Percentiles rank a stretch among this genome's conserved stretches.
Conservation (phyloP, 148 eudicot species). For the Talinum fruticosum region DNA sequence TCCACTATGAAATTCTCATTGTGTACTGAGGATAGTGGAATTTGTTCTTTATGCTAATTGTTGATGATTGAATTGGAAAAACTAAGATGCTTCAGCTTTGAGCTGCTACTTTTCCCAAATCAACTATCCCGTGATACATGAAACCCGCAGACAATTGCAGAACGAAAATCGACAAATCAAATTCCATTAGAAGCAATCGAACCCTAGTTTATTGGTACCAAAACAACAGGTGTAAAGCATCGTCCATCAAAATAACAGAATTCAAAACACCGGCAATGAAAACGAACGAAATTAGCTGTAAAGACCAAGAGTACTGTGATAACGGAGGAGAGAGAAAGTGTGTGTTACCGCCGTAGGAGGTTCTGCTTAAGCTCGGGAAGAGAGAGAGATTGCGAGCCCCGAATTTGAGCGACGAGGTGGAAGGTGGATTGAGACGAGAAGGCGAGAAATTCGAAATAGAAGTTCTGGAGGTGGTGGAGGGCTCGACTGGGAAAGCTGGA, state of each 20-base stretch:
- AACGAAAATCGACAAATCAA: neutral
- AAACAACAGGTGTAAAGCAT: neutral
- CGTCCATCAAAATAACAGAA: neutral
- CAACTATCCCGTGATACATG: neutral
- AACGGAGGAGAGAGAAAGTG: neutral
- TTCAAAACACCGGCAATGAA: neutral
- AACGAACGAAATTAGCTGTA: neutral
- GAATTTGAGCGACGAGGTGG: conserved; percentile 12
- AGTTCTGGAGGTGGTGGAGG: conserved; percentile 1
- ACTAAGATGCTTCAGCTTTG: too few relatives aligned
- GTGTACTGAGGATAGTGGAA: neutral
- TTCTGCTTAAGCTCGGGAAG: neutral
- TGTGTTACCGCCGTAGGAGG: conserved; percentile 13
- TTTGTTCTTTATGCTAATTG: neutral
- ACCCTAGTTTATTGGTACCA: neutral
- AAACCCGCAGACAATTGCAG: neutral
- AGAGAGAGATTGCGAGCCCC: conserved; percentile 2
- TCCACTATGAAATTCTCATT: neutral
- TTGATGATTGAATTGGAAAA: too few relatives aligned
- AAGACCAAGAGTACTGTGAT: neutral
- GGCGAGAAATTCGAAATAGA: neutral
- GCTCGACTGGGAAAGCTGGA: conserved; percentile 1
- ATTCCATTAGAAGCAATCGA: neutral
- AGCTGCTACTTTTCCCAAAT: neutral
- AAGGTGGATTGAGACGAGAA: conserved; percentile 9